Percentiles rank a stretch among this genome's conserved stretches.
phyloP scores from a whole-genome alignment of 441 rosid species.

The Viola pubescens region DNA sequence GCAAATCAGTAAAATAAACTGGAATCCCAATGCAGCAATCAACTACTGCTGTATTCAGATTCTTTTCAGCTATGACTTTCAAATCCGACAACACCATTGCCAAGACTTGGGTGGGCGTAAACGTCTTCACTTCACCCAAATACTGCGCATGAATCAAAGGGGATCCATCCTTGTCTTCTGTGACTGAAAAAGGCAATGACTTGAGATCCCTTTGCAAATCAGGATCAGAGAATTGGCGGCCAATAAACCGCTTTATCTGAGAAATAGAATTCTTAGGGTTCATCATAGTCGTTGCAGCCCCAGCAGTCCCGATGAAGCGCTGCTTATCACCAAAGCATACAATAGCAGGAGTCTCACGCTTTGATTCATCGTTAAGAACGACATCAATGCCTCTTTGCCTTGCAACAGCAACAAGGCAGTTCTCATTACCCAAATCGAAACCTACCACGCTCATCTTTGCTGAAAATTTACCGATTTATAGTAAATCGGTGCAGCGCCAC shows the following conservation, averaged over 20 bases:
- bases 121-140: conserved; percentile 65
- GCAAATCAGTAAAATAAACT: conserved; percentile 84
- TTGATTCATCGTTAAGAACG: conserved; percentile 94
- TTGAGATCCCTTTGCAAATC: conserved; percentile 85
- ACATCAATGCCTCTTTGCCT: conserved; percentile 97
- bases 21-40: conserved; percentile 98
- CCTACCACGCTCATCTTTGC: conserved; percentile 91
- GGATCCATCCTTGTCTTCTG: conserved; percentile 81
- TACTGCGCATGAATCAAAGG: conserved; percentile 80
- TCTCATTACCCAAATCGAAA: conserved; percentile 93
- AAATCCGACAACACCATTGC: conserved; percentile 84
- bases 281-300: conserved; percentile 94
- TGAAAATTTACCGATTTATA: conserved; percentile 1
- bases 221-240: conserved; percentile 83
- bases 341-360: conserved; percentile 95
- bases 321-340: conserved; percentile 97
- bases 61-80: conserved; percentile 81
- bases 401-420: conserved; percentile 85
- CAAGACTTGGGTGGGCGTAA: conserved; percentile 82
- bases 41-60: conserved; percentile 72
- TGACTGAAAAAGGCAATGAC: conserved; percentile 58
- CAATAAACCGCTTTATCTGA: conserved; percentile 81
- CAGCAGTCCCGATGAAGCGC: conserved; percentile 96
- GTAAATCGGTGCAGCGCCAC: background rate
- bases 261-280: conserved; percentile 91